Evolutionary conservation across 192 early-diverging fungal species (phyloP).

Genomic region (Coemansia umbellata): DNA sequence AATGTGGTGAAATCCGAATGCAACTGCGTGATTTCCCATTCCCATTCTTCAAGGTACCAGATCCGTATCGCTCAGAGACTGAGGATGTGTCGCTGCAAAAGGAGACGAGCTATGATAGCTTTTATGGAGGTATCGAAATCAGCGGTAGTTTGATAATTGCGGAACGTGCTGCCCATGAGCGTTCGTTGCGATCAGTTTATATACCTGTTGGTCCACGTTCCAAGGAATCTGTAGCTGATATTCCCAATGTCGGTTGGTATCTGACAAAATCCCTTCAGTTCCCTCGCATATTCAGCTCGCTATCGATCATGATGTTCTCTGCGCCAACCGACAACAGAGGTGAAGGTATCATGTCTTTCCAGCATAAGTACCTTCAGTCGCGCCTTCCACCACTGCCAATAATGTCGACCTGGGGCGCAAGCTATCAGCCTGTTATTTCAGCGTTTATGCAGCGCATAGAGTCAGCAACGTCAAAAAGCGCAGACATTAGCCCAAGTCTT

Average conservation of each 20-base stretch:
- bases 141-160: conserved; percentile 44
- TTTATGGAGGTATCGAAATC: conserved; percentile 41
- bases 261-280: conserved; percentile 48
- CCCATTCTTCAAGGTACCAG: conserved; percentile 50
- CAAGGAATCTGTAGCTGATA: conserved; percentile 15
- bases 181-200: conserved; percentile 38
- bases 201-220: conserved; percentile 43
- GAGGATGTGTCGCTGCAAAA: neutral
- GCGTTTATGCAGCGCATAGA: conserved; percentile 54
- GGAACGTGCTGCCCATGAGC: conserved; percentile 36
- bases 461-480: conserved; percentile 40
- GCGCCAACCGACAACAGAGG: conserved; percentile 8
- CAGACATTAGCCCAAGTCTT: conserved; percentile 47
- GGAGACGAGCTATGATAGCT: conserved; percentile 29
- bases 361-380: conserved; percentile 9
- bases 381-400: conserved; percentile 37
- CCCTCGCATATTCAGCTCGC: conserved; percentile 39
- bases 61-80: conserved; percentile 34
- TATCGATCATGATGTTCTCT: conserved; percentile 45
- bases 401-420: conserved; percentile 51
- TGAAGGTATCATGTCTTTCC: conserved; percentile 5
- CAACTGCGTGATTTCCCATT: conserved; percentile 54
- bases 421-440: conserved; percentile 51
- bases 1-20: conserved; percentile 44
- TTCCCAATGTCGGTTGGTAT: conserved; percentile 38